These are phyloP conservation scores for Allantophomopsis cytisporea DNA, from an alignment of 2,329 filamentous ascomycete genomes.

Conservation along the genomic window DNA sequence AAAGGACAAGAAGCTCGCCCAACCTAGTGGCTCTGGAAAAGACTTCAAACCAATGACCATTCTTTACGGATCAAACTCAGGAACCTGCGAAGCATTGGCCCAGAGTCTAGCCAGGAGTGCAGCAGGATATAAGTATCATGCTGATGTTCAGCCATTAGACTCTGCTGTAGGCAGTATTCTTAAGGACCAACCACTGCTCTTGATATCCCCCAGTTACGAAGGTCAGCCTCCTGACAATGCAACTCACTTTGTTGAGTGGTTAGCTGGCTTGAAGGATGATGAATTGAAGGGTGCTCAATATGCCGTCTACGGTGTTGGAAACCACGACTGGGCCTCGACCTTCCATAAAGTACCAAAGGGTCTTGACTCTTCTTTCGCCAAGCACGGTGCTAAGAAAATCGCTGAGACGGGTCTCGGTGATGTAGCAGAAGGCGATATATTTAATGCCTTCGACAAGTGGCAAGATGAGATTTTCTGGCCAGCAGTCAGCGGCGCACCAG, in stretches of 20 bases:
- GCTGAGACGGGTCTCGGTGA: conserved; percentile 41
- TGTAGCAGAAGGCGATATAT: conserved; percentile 49
- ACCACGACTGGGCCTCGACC: conserved; percentile 42
- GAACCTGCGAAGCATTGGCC: conserved; percentile 59
- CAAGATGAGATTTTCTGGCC: conserved; percentile 43
- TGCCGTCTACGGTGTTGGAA: conserved; percentile 58
- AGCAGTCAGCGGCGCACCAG: conserved; percentile 26
- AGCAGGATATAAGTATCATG: conserved; percentile 40
- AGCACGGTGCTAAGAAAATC: conserved; percentile 32
- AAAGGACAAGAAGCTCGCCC: conserved; percentile 14
- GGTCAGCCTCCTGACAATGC: conserved; percentile 63
- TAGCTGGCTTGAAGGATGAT: conserved; percentile 35
- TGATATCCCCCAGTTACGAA: conserved; percentile 61
- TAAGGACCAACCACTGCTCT: conserved; percentile 43
- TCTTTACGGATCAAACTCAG: conserved; percentile 60
- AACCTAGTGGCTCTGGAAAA: conserved; percentile 1
- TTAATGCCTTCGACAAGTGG: conserved; percentile 56
- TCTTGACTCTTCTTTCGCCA: conserved; percentile 38
- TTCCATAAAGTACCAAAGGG: conserved; percentile 54
- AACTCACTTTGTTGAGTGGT: conserved; percentile 52
- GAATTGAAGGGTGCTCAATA: conserved; percentile 44
- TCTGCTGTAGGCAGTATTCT: conserved; percentile 44
- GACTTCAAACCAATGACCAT: conserved; percentile 33
- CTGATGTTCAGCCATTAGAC: conserved; percentile 42
- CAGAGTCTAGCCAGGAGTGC: conserved; percentile 47